A percentile compares a stretch with the other conserved stretches of the same genome.
Evolutionary conservation across 2,329 filamentous ascomycete genomes (phyloP).

Genomic region (Fusarium humuli): DNA sequence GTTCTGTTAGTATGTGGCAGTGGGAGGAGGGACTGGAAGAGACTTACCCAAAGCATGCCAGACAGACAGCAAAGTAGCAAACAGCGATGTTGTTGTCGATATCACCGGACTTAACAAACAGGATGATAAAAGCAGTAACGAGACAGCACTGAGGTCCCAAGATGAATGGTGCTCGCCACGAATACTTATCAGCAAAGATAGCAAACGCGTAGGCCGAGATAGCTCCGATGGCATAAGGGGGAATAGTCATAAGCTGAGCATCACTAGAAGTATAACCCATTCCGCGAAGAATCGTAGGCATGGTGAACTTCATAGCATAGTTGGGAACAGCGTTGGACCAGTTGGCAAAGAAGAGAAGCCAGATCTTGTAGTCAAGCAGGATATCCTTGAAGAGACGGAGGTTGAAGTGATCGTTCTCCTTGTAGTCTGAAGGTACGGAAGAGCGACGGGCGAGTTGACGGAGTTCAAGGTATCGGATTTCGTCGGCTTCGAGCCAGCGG

Average conservation of each 20-base stretch:
- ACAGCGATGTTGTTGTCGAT: slow-evolving; percentile 16
- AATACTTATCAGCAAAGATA: slow-evolving; percentile 21
- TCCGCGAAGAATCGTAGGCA: slow-evolving; percentile 55
- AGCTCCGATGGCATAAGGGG: slow-evolving; percentile 18
- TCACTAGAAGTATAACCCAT: slow-evolving; percentile 55
- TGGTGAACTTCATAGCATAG: slow-evolving; percentile 51
- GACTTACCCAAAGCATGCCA: slow-evolving; percentile 26
- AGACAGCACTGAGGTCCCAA: slow-evolving; percentile 21
- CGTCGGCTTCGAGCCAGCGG: slow-evolving; percentile 18
- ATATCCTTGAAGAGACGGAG: slow-evolving; percentile 51
- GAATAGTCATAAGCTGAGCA: slow-evolving; percentile 46
- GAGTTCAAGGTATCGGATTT: slow-evolving; percentile 16
- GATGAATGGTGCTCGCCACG: slow-evolving; percentile 19
- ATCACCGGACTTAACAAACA: slow-evolving; percentile 13
- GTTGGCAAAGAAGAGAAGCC: slow-evolving; percentile 56
- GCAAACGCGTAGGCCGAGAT: slow-evolving; percentile 22
- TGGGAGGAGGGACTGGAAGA: too few species aligned
- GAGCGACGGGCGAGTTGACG: slow-evolving; percentile 10
- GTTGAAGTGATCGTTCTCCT: slow-evolving; percentile 20
- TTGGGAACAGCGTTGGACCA: slow-evolving; percentile 56
- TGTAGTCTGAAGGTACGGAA: slow-evolving; percentile 5
- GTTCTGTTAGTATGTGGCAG: background rate
- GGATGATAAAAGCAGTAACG: slow-evolving; percentile 11
- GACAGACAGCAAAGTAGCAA: slow-evolving; percentile 19
- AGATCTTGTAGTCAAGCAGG: slow-evolving; percentile 61